phyloP scores from a whole-genome alignment of 495 filamentous ascomycete species.

The Penicillium odoratum region DNA sequence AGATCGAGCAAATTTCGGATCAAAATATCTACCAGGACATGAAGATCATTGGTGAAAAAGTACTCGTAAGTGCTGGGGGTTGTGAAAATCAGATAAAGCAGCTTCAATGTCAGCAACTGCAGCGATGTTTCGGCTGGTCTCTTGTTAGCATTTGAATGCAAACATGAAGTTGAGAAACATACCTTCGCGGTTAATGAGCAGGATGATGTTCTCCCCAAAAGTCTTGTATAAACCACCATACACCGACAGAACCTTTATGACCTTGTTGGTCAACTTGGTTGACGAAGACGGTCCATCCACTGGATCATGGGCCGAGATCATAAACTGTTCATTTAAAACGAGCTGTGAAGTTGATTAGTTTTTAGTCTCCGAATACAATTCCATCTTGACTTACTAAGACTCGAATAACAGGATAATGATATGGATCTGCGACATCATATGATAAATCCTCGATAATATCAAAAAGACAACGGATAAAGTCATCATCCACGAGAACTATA shows the following conservation, averaged over 20 bases:
- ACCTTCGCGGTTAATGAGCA: slow-evolving; percentile 94
- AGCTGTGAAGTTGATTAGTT: slow-evolving; percentile 55
- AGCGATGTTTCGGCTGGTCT: slow-evolving; percentile 72
- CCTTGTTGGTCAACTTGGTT: slow-evolving; percentile 77
- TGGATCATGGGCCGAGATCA: slow-evolving; percentile 69
- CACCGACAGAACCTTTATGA: slow-evolving; percentile 83
- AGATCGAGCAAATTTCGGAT: slow-evolving; percentile 94
- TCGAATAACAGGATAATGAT: slow-evolving; percentile 92
- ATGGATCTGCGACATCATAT: slow-evolving; percentile 89
- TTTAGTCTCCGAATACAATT: not conserved
- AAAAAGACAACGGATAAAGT: slow-evolving; percentile 81
- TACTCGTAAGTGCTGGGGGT: slow-evolving; percentile 91
- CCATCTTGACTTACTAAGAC: slow-evolving; percentile 65
- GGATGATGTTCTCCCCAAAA: slow-evolving; percentile 96
- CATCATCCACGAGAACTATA: slow-evolving; percentile 71
- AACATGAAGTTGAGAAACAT: slow-evolving; percentile 6
- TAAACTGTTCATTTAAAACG: slow-evolving; percentile 97
- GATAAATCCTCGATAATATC: slow-evolving; percentile 85
- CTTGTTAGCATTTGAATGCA: not conserved
- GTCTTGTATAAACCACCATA: slow-evolving; percentile 82
- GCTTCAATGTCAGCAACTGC: slow-evolving; percentile 91
- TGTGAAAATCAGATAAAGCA: slow-evolving; percentile 92
- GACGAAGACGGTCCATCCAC: slow-evolving; percentile 35
- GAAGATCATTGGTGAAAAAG: slow-evolving; percentile 96
- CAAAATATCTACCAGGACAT: slow-evolving; percentile 91